phyloP scores from a whole-genome alignment of 768 basidiomycete species.

The Lenzites betulinus region DNA sequence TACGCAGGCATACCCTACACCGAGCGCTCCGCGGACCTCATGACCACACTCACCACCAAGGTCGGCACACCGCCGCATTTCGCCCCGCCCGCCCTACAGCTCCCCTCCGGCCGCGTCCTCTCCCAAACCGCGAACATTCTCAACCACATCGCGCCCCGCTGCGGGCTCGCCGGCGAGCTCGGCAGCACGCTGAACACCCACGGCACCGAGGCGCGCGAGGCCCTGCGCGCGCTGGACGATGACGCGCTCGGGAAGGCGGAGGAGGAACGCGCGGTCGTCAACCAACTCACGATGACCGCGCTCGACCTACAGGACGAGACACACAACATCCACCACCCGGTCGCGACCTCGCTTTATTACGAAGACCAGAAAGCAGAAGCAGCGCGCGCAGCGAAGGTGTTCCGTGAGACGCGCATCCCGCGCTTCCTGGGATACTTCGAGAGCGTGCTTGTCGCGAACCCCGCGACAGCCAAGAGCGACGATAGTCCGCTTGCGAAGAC shows the following conservation, averaged over 20 bases:
- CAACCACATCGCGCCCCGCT: slow-evolving; percentile 36
- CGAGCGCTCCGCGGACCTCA: slow-evolving; percentile 26
- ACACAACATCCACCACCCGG: slow-evolving; percentile 41
- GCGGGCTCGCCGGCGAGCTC: slow-evolving; percentile 35
- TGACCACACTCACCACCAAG: slow-evolving; percentile 25
- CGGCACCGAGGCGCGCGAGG: slow-evolving; percentile 5
- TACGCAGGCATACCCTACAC: slow-evolving; percentile 37
- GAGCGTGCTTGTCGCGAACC: slow-evolving; percentile 31
- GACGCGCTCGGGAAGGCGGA: slow-evolving; percentile 34
- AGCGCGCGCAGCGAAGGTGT: slow-evolving; percentile 34
- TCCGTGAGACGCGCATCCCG: slow-evolving; percentile 40
- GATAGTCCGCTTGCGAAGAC: slow-evolving; percentile 1
- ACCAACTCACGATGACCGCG: slow-evolving; percentile 43
- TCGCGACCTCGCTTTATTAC: slow-evolving; percentile 36
- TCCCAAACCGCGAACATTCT: slow-evolving; percentile 43
- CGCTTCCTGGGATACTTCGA: slow-evolving; percentile 45
- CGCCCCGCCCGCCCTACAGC: slow-evolving; percentile 43
- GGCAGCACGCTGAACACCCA: slow-evolving; percentile 17
- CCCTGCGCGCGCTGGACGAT: slow-evolving; percentile 18
- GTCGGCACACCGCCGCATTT: slow-evolving; percentile 36
- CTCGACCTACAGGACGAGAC: slow-evolving; percentile 39
- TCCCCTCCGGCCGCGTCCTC: slow-evolving; percentile 32
- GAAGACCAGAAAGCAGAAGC: slow-evolving; percentile 47
- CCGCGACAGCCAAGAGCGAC: slow-evolving; percentile 19
- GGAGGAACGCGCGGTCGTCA: slow-evolving; percentile 34